Conservation (phyloP, 2,329 filamentous ascomycete species). For the Aphanocladium album region DNA sequence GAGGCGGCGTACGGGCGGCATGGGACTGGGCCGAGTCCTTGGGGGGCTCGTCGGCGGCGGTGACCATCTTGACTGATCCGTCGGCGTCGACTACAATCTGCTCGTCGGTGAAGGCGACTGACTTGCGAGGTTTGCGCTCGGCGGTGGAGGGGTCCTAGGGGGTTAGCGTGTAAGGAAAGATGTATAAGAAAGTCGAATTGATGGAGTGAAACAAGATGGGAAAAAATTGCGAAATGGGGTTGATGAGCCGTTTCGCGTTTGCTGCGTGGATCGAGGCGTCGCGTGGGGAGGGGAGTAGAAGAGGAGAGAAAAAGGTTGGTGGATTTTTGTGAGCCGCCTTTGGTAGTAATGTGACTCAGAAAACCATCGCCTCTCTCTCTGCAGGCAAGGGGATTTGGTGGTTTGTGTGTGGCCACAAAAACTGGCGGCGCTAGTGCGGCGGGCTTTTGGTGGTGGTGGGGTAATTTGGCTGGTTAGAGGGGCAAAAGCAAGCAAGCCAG, state of each 20-base stretch:
- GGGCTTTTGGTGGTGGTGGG: constrained; percentile 4
- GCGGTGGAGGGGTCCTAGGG: constrained; percentile 20
- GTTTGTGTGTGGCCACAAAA: neutral
- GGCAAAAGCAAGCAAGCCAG: neutral
- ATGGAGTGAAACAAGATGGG: constrained; percentile 9
- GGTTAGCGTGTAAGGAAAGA: constrained; percentile 7
- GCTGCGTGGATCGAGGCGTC: constrained; percentile 1
- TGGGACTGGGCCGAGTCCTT: constrained; percentile 81
- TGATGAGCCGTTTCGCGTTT: neutral
- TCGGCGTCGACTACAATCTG: constrained; percentile 83
- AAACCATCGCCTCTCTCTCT: neutral
- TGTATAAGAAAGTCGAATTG: no score
- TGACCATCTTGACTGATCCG: constrained; percentile 74
- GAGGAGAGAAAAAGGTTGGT: constrained; percentile 7
- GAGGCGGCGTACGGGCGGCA: constrained; percentile 60
- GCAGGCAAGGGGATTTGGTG: neutral
- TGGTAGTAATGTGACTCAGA: constrained; percentile 9
- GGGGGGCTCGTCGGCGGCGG: constrained; percentile 62
- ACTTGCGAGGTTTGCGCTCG: constrained; percentile 78
- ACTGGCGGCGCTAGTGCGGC: neutral
- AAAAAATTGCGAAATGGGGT: constrained; percentile 1
- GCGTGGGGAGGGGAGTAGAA: neutral
- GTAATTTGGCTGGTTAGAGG: neutral
- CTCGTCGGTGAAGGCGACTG: constrained; percentile 87
- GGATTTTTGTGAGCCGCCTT: neutral